These are phyloP conservation scores for Colletotrichum endophyticum DNA, from an alignment of 2,329 filamentous ascomycete genomes.

Conservation along the genomic window DNA sequence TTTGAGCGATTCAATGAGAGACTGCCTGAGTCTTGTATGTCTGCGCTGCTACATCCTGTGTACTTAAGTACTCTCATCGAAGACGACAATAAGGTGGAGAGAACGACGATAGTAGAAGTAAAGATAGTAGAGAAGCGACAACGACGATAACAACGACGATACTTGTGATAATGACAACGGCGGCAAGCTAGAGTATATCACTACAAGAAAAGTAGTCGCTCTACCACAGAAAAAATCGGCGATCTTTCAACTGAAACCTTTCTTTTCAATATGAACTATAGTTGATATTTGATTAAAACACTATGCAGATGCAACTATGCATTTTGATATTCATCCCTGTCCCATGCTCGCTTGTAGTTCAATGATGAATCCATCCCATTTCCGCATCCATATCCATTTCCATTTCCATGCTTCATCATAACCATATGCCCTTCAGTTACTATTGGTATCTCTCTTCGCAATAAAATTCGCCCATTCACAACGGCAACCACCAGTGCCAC, in stretches of 20 bases:
- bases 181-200: neutral
- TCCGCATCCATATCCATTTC: neutral
- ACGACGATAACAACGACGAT: neutral
- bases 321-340: neutral
- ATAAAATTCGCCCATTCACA: constrained; percentile 66
- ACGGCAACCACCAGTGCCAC: constrained; percentile 65
- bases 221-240: neutral
- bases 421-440: neutral
- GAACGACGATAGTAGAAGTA: neutral
- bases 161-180: too few species aligned
- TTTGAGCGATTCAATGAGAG: neutral
- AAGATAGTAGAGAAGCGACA: neutral
- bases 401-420: neutral
- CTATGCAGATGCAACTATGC: neutral
- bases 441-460: constrained; percentile 7
- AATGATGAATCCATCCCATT: neutral
- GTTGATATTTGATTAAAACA: neutral
- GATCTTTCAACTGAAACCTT: neutral
- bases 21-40: neutral
- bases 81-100: neutral
- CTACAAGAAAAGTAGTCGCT: neutral
- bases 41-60: neutral
- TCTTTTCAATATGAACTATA: neutral
- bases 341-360: neutral
- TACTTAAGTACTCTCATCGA: neutral